Evolutionary conservation across 192 early-diverging fungal genomes (phyloP), one percentile per base, ranked within the genome.

Genomic region (Pilobolus umbonatus): DNA sequence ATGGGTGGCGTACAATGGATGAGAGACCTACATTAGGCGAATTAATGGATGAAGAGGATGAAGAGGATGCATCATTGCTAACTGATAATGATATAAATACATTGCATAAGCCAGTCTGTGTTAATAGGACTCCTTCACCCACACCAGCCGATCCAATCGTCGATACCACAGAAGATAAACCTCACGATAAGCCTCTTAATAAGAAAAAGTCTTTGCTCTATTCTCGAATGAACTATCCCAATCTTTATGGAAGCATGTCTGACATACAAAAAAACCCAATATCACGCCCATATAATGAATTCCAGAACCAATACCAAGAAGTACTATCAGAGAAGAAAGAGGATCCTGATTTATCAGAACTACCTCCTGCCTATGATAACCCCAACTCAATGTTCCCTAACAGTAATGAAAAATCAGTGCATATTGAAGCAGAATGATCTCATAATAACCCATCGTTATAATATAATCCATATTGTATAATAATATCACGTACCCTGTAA

Each of bases 1-100:
- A 67, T 38, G 49, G 57, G 1, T 67, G 65, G 65, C 40, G 61
- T 21, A 39, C 58, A n/a, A 36, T 32, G n/a, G 39, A 67, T 28
- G 39, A 55, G 5, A 29, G 65, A 6, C 50, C 49, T 11, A 67
- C 65, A 15, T 15, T 60, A 5, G 44, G 39, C 2, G 22, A 25
- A 6, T 42, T 42, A 12, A 17, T 42, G 12, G 15, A 7, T 0
- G 52, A 36, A 1, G 26, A 50, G 1, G 22, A 54, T 34, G 21
- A 31, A 15, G 31, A 54, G 4, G 52, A 54, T n/a, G 52, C 52
- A 0, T 17, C 19, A 3, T 17, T 35, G 10, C 8, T 54, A 22
- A 54, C 31, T 1, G 52, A 54, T 0, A 19, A 38, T 10, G 31
- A 54, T 19, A 54, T 54, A 2, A 54, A 35, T 12, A 38, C 9